A percentile compares a stretch with the other conserved stretches of the same genome.
These are phyloP conservation scores for Peronospora tabacina DNA, from an alignment of 352 stramenopile species.

Conservation along the genomic window DNA sequence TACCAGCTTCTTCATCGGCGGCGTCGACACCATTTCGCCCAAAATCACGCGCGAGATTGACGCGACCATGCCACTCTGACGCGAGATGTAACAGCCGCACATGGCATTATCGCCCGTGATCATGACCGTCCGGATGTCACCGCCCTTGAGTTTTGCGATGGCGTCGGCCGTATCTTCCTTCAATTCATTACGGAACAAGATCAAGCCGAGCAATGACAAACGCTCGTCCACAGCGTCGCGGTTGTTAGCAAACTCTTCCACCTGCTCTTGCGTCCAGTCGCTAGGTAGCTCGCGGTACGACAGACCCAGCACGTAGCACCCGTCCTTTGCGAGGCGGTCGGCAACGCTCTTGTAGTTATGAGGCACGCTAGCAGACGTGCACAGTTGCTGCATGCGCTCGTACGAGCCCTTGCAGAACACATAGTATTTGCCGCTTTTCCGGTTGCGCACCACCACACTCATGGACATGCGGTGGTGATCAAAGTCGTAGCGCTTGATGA, in stretches of 20 bases:
- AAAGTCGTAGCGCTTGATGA: slow-evolving; percentile 90
- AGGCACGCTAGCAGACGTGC: slow-evolving; percentile 37
- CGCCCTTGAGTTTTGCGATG: slow-evolving; percentile 54
- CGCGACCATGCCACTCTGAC: slow-evolving; percentile 33
- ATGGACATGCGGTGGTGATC: slow-evolving; percentile 89
- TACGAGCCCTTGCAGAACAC: slow-evolving; percentile 88
- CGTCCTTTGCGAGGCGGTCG: slow-evolving; percentile 37
- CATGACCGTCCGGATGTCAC: slow-evolving; percentile 63
- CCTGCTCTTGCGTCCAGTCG: slow-evolving; percentile 29
- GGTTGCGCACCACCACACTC: slow-evolving; percentile 76
- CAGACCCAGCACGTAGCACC: slow-evolving; percentile 75
- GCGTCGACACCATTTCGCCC: slow-evolving; percentile 28
- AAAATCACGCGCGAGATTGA: slow-evolving; percentile 30
- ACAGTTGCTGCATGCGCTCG: slow-evolving; percentile 63
- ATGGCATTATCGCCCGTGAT: slow-evolving; percentile 76
- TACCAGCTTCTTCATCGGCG: slow-evolving; percentile 26
- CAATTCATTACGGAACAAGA: slow-evolving; percentile 81
- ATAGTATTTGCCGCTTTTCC: slow-evolving; percentile 41
- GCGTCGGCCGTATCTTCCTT: slow-evolving; percentile 55
- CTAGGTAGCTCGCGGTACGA: slow-evolving; percentile 29
- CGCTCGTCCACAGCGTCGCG: slow-evolving; percentile 68
- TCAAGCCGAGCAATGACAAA: slow-evolving; percentile 59
- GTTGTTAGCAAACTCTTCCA: slow-evolving; percentile 7
- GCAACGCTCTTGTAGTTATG: slow-evolving; percentile 39
- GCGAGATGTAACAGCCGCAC: slow-evolving; percentile 45